A percentile compares a stretch with the other conserved stretches of the same genome.
These are phyloP conservation scores for Syzygium jambos DNA, from an alignment of 345 rosid species.

Conservation along the genomic window DNA sequence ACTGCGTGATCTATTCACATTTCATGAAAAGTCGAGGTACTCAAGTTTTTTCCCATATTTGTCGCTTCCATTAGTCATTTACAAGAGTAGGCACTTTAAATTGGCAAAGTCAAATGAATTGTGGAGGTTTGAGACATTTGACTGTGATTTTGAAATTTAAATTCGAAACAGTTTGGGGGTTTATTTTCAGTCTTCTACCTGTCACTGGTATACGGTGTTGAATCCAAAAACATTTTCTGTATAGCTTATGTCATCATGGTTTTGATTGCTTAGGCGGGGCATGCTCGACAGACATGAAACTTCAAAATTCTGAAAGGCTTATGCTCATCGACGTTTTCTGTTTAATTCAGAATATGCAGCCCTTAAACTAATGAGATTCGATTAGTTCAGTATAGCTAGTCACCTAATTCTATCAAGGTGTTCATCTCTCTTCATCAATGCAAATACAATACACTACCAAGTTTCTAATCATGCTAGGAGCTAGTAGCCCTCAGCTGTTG, in stretches of 20 bases:
- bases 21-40: constrained; percentile 67
- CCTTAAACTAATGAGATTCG: neutral
- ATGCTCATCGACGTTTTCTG: neutral
- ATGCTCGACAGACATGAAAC: neutral
- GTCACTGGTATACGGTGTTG: neutral
- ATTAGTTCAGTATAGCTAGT: neutral
- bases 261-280: neutral
- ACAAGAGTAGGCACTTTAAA: neutral
- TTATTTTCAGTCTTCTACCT: neutral
- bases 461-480: neutral
- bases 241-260: neutral
- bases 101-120: neutral
- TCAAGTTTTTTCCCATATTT: neutral
- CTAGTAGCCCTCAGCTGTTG: neutral
- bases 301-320: neutral
- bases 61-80: neutral
- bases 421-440: neutral
- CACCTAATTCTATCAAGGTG: neutral
- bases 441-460: neutral
- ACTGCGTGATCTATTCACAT: constrained; percentile 78
- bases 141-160: neutral
- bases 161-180: neutral
- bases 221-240: neutral
- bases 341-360: neutral
- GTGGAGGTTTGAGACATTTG: neutral